phyloP scores from a whole-genome alignment of 768 basidiomycete species.

The Podaxis sp. region DNA sequence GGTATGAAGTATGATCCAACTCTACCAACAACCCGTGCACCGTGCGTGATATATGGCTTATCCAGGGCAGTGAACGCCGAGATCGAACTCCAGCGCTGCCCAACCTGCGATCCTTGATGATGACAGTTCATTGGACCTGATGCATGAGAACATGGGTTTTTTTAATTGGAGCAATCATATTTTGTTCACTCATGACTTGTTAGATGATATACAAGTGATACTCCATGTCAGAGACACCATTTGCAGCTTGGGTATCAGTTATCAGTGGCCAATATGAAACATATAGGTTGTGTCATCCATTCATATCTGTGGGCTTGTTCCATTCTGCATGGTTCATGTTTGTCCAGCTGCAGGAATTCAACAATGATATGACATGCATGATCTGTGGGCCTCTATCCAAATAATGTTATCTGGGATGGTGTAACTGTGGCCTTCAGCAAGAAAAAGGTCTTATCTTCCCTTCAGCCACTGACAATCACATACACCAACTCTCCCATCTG shows the following conservation, averaged over 20 bases:
- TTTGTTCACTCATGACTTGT: constrained; percentile 31
- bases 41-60: constrained; percentile 18
- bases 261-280: neutral
- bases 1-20: neutral
- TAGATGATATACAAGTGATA: constrained; percentile 34
- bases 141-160: constrained; percentile 21
- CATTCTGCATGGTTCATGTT: constrained; percentile 34
- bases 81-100: constrained; percentile 22
- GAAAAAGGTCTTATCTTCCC: constrained; percentile 25
- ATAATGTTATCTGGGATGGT: constrained; percentile 34
- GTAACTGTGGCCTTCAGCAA: constrained; percentile 29
- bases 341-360: constrained; percentile 22
- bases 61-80: neutral
- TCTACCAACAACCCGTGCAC: neutral
- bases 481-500: constrained; percentile 5
- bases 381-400: constrained; percentile 27
- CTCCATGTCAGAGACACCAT: constrained; percentile 35
- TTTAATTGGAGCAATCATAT: constrained; percentile 35
- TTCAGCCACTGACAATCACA: constrained; percentile 30
- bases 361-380: constrained; percentile 25
- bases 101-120: constrained; percentile 1
- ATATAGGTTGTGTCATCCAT: constrained; percentile 4
- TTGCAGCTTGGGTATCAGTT: constrained; percentile 29
- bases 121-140: constrained; percentile 32
- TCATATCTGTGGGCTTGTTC: constrained; percentile 29